Evolutionary conservation across 345 rosid genomes (phyloP).

Genomic region (Ceriops zippeliana): DNA sequence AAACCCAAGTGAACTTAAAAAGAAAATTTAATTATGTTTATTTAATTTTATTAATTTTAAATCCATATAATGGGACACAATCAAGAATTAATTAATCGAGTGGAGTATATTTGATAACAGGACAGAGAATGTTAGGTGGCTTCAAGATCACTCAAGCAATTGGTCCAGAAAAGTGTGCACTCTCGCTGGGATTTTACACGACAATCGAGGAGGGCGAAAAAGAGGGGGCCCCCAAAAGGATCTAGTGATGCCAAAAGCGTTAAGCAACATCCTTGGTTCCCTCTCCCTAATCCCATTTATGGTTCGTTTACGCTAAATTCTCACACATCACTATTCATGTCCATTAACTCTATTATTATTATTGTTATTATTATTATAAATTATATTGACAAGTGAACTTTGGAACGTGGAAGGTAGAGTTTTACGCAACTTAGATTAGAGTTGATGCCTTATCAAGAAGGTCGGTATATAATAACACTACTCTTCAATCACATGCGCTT

Average conservation of each 20-base stretch:
- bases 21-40: too few relatives aligned
- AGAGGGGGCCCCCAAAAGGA: background rate
- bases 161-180: constrained; percentile 33
- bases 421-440: constrained; percentile 13
- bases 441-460: too few relatives aligned
- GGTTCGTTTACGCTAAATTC: constrained; percentile 98
- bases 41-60: too few relatives aligned
- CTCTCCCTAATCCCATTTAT: constrained; percentile 46
- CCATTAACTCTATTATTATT: constrained; percentile 1
- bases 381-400: background rate
- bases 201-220: background rate
- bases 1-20: too few relatives aligned
- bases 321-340: constrained; percentile 61
- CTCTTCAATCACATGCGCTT: background rate
- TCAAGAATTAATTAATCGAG: too few relatives aligned
- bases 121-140: constrained; percentile 52
- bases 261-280: constrained; percentile 51
- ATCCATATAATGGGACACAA: too few relatives aligned
- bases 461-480: background rate
- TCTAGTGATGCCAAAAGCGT: constrained; percentile 41
- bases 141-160: constrained; percentile 53
- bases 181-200: constrained; percentile 27
- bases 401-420: background rate
- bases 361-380: too few relatives aligned
- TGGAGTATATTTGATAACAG: background rate